Base-by-base conservation (phyloP, 106 monocot species). In the Amphibolis antarctica region DNA sequence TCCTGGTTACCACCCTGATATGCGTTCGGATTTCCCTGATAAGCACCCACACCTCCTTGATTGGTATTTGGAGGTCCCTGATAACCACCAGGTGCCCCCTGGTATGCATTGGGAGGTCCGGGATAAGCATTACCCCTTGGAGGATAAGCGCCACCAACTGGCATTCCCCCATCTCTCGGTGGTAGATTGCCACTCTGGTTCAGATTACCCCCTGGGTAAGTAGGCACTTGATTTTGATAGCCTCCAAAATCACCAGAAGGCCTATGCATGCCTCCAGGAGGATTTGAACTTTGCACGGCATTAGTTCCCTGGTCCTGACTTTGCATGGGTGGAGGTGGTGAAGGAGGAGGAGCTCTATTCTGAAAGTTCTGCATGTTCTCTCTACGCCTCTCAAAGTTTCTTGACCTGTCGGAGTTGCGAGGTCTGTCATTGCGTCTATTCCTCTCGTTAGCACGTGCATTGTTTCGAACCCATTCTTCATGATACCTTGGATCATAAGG, bases 401-500 rank as follows among this genome's bases (percentile, higher is more conserved):
- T 84, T 26, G 89, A 96, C 12, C 94, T 66, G 49, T 96, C 94
- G 42, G 66, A 77, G 57, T 86, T 94, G 10, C 94, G 86, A 42
- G 94, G 89, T 25, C 94, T 76, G 60, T 96, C 94, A 65, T 84
- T 89, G 10, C 94, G 86, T 14, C 89, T 69, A 6, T 84, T 82
- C 49, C 94, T 77, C 46, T 96, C 89, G 1, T 84, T 81, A 5
- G 94, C 84, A 27, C 89, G 86, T 10, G 79, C 78, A 62, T 86
- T 86, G 59, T 89, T 89, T 12, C 81, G 71, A 10, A 86, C 86
- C 85, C 86, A 85, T 67, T 86, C 85, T 42, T 83, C 85, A 31
- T 91, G 86, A 71, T 83, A 91, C 49, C 73, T 76, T 24, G 89
- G 94, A 62, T 96, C 94, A 48, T 96, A 96, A 13, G 94, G 94